Percentiles rank a stretch among this genome's conserved stretches.
Conservation (phyloP, 352 stramenopile species). For the Globisporangium polare region DNA sequence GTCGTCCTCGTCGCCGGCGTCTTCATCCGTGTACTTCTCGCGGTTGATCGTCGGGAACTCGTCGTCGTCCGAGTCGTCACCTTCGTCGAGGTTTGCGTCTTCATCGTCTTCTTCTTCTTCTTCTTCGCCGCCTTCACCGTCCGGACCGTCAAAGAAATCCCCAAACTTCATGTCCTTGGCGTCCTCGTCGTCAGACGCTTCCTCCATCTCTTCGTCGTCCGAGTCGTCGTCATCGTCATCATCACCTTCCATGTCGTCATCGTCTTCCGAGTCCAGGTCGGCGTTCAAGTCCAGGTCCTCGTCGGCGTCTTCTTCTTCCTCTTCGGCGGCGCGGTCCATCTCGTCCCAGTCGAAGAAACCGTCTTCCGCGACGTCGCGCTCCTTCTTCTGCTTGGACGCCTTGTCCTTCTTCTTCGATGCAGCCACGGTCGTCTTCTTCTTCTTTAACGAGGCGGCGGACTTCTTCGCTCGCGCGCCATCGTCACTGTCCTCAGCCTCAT, state of each 20-base stretch:
- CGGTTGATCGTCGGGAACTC: slow-evolving; percentile 58
- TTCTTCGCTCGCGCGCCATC: slow-evolving; percentile 31
- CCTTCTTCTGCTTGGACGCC: slow-evolving; percentile 36
- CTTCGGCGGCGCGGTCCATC: slow-evolving; percentile 81
- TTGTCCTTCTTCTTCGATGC: slow-evolving; percentile 15
- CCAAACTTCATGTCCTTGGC: slow-evolving; percentile 55
- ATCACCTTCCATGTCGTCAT: slow-evolving; percentile 30
- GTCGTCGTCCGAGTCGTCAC: slow-evolving; percentile 41
- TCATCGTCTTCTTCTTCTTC: slow-evolving; percentile 43
- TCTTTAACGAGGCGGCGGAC: background rate
- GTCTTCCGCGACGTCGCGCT: slow-evolving; percentile 66
- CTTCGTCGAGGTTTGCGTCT: slow-evolving; percentile 37
- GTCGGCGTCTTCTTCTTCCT: slow-evolving; percentile 47
- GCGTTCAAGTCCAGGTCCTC: slow-evolving; percentile 27
- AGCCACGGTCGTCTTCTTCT: background rate
- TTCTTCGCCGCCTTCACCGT: slow-evolving; percentile 28
- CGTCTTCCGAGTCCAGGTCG: slow-evolving; percentile 22
- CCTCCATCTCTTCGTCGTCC: slow-evolving; percentile 52
- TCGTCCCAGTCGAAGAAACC: slow-evolving; percentile 87
- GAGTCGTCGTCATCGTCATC: slow-evolving; percentile 36
- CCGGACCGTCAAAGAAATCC: slow-evolving; percentile 56
- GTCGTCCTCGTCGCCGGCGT: slow-evolving; percentile 60
- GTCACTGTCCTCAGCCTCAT: slow-evolving; percentile 18
- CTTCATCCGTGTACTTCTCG: slow-evolving; percentile 47
- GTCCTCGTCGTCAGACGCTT: slow-evolving; percentile 46